Conservation (phyloP, 108 stramenopile species). For the Cyclotella kingstonii region DNA sequence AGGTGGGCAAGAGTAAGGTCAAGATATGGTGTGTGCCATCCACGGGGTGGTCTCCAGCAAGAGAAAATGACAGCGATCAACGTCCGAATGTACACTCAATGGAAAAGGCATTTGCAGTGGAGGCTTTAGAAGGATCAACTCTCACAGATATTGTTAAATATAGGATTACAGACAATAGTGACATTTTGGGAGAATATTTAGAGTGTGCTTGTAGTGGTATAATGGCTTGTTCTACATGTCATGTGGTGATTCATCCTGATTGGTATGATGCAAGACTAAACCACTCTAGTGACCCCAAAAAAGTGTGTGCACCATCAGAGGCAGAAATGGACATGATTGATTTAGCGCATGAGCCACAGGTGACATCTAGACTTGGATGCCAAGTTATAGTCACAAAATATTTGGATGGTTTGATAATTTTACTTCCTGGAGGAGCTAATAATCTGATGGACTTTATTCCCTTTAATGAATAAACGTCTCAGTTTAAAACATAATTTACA, state of each 20-base stretch:
- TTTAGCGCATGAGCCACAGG: constrained; percentile 54
- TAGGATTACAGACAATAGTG: constrained; percentile 40
- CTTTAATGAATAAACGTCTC: constrained; percentile 30
- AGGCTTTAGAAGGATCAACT: constrained; percentile 38
- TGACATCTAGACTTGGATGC: constrained; percentile 67
- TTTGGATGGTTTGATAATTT: constrained; percentile 54
- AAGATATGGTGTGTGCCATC: constrained; percentile 48
- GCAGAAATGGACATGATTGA: constrained; percentile 77
- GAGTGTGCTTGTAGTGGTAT: constrained; percentile 78
- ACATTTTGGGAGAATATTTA: constrained; percentile 59
- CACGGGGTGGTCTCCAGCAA: constrained; percentile 47
- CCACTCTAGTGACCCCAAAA: not conserved
- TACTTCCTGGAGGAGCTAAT: constrained; percentile 54
- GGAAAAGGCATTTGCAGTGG: constrained; percentile 50
- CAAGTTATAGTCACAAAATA: constrained; percentile 55
- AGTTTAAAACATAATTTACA: too few relatives aligned
- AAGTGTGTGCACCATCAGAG: constrained; percentile 50
- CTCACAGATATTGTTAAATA: constrained; percentile 60
- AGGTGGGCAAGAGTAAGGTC: constrained; percentile 29
- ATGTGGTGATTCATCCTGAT: constrained; percentile 67
- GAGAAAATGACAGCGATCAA: constrained; percentile 23
- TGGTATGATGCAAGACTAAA: constrained; percentile 32
- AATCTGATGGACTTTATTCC: constrained; percentile 73
- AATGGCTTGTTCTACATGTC: constrained; percentile 80
- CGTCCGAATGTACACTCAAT: constrained; percentile 28